Evolutionary conservation across 306 rosid species (phyloP).

Genomic region (Erythrophleum fordii): DNA sequence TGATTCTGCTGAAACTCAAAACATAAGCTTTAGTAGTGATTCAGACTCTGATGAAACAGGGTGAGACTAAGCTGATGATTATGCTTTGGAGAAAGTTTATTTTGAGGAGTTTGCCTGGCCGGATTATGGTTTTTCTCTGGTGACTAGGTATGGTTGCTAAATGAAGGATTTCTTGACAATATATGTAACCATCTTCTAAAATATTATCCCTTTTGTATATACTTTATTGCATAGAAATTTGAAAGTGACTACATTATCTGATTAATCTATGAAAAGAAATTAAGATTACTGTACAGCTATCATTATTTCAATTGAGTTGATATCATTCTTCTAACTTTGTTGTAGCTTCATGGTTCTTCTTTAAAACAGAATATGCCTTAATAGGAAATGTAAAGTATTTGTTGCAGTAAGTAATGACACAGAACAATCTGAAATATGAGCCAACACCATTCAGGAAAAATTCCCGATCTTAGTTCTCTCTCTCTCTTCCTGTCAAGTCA

Average conservation of each 20-base stretch:
- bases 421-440: background rate
- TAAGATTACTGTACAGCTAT: background rate
- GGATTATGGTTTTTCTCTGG: slow-evolving; percentile 15
- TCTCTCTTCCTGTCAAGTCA: background rate
- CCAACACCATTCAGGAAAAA: background rate
- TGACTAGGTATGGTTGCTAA: slow-evolving; percentile 19
- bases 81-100: slow-evolving; percentile 12
- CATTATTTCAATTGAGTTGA: slow-evolving; percentile 2
- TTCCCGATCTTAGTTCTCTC: background rate
- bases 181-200: background rate
- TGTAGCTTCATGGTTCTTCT: slow-evolving; percentile 9
- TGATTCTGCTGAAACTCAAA: slow-evolving; percentile 42
- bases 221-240: slow-evolving; percentile 25
- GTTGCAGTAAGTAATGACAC: background rate
- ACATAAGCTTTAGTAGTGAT: slow-evolving; percentile 57
- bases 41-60: slow-evolving; percentile 54
- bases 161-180: slow-evolving; percentile 30
- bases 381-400: background rate
- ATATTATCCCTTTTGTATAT: slow-evolving; percentile 20
- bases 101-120: slow-evolving; percentile 19
- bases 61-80: background rate
- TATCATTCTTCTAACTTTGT: background rate
- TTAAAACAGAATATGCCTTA: background rate
- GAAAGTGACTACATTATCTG: slow-evolving; percentile 21
- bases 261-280: background rate